Evolutionary conservation across 2,329 filamentous ascomycete genomes (phyloP), one percentile per base, ranked within the genome.

Genomic region (Trichoderma sp.): DNA sequence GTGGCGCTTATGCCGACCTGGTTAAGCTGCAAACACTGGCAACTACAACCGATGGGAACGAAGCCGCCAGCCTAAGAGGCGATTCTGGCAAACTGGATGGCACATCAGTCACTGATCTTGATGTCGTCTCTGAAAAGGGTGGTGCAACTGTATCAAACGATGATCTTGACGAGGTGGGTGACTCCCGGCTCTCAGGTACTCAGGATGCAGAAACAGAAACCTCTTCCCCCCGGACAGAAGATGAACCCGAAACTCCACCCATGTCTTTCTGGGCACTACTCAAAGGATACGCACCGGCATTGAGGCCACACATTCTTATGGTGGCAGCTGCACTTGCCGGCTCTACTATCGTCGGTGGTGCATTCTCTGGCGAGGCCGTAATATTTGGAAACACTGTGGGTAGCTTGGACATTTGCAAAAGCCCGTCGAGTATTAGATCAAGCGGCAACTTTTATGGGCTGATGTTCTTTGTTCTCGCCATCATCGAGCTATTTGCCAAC

Each of bases 331-430:
- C 81, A 21, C 75, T 82, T 21, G 74, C 79, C 34, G 79, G 80
- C 11, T 79, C 81, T 39, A 72, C 84, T 15, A 82, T 89, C 51
- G 84, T 90, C 36, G 88, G 88, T 34, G 81, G 82, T 39, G 80
- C 83, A 9, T 85, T 82, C 75, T 83, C 81, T 26, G 83, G 78
- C n/a, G 86, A 89, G 75, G 86, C 86, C 4, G 79, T 89, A n/a
- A 84, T 82, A 36, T 79, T 82, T 71, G 79, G 79, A 26, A 75
- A 77, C 60, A 77, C 81, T 26, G 76, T 81, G 30, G 76, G 78
- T 24, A 75, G 75, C 26, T 77, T 80, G 58, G 89, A 85, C 76
- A 81, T 82, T 34, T 85, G 81, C 75, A 79, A 80, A 30, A 75
- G 76, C 8, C 77, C 78, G 6, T 76, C 76, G 56, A 76, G 76